Percentiles rank a stretch among this genome's conserved stretches.
Conservation (phyloP, 495 filamentous ascomycete genomes). For the Trichoderma orchidacearum region DNA sequence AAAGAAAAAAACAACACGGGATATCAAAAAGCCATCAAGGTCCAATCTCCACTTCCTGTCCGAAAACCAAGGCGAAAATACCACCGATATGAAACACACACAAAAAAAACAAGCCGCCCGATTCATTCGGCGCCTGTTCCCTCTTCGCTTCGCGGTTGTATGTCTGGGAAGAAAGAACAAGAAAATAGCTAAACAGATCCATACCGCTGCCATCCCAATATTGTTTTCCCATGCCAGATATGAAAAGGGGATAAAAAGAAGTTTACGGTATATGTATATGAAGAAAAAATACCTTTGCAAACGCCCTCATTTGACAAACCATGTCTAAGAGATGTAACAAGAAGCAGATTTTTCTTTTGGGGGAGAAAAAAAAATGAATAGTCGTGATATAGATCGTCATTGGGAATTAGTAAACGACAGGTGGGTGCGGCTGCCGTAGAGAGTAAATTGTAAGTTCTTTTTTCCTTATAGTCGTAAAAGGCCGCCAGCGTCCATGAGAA, state of each 20-base stretch:
- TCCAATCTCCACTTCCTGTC: neutral
- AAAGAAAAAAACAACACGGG: neutral
- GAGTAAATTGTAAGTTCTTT: neutral
- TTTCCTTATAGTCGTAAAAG: conserved; percentile 27
- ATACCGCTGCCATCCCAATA: no score
- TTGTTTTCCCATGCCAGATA: no score
- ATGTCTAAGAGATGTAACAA: neutral
- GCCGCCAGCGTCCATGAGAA: conserved; percentile 42
- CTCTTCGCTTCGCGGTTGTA: no score
- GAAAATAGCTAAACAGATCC: neutral
- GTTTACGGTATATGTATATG: neutral
- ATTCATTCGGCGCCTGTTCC: no score
- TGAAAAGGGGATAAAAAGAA: no score
- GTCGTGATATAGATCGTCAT: neutral
- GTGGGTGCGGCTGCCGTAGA: conserved; percentile 2
- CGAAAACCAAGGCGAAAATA: no score
- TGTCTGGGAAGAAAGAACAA: neutral
- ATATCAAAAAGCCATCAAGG: neutral
- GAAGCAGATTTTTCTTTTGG: no score
- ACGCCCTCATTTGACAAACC: neutral
- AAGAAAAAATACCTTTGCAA: neutral
- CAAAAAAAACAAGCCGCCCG: no score
- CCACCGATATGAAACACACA: no score
- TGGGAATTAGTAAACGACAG: neutral
- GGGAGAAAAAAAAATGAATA: neutral